These are phyloP conservation scores for Favolaschia claudopus DNA, from an alignment of 768 basidiomycete species.

Conservation along the genomic window DNA sequence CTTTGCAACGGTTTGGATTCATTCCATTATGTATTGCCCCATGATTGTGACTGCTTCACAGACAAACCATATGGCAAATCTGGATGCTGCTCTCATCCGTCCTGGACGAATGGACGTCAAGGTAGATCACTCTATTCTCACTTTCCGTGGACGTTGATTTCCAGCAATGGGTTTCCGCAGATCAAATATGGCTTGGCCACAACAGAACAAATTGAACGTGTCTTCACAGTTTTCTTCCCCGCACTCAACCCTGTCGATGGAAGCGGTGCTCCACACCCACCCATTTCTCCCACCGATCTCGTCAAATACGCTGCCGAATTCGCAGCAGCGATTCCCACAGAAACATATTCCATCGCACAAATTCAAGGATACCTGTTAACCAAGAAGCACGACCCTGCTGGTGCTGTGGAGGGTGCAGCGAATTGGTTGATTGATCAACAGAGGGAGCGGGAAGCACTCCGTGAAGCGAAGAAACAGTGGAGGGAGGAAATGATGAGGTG, in stretches of 20 bases:
- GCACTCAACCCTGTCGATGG: neutral
- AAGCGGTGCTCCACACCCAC: neutral
- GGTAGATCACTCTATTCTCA: neutral
- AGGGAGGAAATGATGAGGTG: neutral
- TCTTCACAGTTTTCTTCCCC: constrained; percentile 18
- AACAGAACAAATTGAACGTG: constrained; percentile 2
- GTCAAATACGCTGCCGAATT: neutral
- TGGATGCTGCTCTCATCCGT: constrained; percentile 18
- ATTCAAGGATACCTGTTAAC: constrained; percentile 46
- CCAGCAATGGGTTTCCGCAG: neutral
- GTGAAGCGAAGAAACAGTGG: constrained; percentile 1
- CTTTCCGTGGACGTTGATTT: neutral
- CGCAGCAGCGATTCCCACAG: constrained; percentile 31
- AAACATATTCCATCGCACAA: constrained; percentile 41
- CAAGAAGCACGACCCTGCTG: constrained; percentile 11
- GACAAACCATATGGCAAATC: constrained; percentile 19
- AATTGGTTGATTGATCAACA: constrained; percentile 37
- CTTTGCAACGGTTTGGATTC: constrained; percentile 7
- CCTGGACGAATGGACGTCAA: constrained; percentile 20
- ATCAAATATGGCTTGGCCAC: constrained; percentile 23
- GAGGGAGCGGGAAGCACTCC: neutral
- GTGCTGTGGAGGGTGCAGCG: constrained; percentile 1
- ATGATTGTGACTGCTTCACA: neutral
- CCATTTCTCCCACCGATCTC: neutral
- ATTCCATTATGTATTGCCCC: neutral